Base-by-base conservation (phyloP, 352 stramenopile genomes). In the Nothophytophthora sp. region DNA sequence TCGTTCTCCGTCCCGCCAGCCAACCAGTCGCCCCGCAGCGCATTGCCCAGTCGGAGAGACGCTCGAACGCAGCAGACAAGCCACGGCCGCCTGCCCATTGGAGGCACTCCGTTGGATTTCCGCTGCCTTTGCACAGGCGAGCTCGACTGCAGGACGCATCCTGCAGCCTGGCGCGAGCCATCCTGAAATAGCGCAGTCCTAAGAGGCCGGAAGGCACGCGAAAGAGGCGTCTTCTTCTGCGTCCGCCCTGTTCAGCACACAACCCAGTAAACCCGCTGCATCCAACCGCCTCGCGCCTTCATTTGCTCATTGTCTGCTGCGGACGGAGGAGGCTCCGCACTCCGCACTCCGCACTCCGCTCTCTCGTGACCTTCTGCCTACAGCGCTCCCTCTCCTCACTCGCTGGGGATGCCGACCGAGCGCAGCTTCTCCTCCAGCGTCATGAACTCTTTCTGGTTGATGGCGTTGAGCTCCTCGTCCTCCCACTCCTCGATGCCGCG, bases 391-490 rank as follows among this genome's bases (percentile, higher is more conserved):
- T 24, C 30, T 27, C n/a, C 27, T 70, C 68, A 92, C 61, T 88
- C 79, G 58, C 82, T 92, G 37, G 83, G 76, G 50, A 95, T 81
- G 36, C 86, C 86, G 27, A 82, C 82, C 2, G 82, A 83, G 35
- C 83, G 83, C 45, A 95, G 67, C 66, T 90, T 90, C 41, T 84
- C 69, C 64, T 95, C 86, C 11, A 95, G 75, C 34, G 79, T 83
- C 42, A 73, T 57, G 69, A 95, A 95, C 62, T 95, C 86, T 41
- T 88, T 75, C 13, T 90, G 62, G 63, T 87, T 91, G 34, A 93
- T 35, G 15, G 85, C 63, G 37, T 88, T 87, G 19, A 94, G 73
- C 51, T 74, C 77, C 46, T 95, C 74, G 66, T 95, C 86, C 11
- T 78, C 50, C 55, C 85, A 85, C 60, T 95, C 86, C 45, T 92